phyloP scores from a whole-genome alignment of 2,329 filamentous ascomycete genomes.

The Trichoderma asperellum region DNA sequence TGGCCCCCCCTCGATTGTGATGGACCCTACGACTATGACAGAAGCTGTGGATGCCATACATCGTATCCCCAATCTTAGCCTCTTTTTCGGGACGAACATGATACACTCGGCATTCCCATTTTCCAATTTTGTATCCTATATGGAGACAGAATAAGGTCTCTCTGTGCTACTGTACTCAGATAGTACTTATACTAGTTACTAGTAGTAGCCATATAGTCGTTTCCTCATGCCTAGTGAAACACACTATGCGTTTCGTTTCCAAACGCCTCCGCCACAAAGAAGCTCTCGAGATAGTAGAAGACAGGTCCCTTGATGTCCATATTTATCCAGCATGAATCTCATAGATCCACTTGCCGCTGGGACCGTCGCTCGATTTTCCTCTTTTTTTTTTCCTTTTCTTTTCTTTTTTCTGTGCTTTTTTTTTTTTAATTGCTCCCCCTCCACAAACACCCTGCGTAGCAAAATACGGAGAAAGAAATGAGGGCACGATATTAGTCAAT shows the following conservation, averaged over 20 bases:
- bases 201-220: neutral
- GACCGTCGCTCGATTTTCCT: neutral
- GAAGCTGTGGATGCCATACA: neutral
- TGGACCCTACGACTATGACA: neutral
- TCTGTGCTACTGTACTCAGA: neutral
- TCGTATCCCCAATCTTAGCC: neutral
- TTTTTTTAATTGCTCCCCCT: neutral
- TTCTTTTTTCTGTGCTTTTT: neutral
- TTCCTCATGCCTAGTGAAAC: neutral
- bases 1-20: neutral
- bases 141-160: too few relatives aligned
- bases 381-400: neutral
- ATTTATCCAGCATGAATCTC: slow-evolving; percentile 4
- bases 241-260: neutral
- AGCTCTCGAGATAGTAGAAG: neutral
- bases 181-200: neutral
- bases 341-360: slow-evolving; percentile 21
- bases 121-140: neutral
- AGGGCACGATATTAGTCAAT: neutral
- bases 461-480: neutral
- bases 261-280: neutral
- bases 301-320: neutral
- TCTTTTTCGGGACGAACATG: neutral
- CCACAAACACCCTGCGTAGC: neutral
- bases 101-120: neutral